A percentile compares a stretch with the other conserved stretches of the same genome.
phyloP scores from a whole-genome alignment of 805 yeast species.

The Saccharomycopsis synnaedendra region DNA sequence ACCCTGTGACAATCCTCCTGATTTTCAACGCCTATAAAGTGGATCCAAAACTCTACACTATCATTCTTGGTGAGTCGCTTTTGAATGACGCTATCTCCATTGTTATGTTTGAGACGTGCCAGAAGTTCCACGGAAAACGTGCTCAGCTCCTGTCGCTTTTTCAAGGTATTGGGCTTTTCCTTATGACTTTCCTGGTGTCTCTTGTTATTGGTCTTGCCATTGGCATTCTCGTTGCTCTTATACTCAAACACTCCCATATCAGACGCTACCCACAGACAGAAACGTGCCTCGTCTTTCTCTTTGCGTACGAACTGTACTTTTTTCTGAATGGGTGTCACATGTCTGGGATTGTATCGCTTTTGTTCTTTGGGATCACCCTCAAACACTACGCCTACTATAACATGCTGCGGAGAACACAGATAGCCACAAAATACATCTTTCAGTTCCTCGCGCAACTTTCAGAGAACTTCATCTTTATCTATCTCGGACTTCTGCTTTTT shows the following conservation, averaged over 20 bases:
- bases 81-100: constrained; percentile 96
- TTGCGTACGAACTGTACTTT: constrained; percentile 94
- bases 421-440: constrained; percentile 90
- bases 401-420: constrained; percentile 95
- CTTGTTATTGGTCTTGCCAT: constrained; percentile 79
- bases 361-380: constrained; percentile 93
- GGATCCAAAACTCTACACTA: constrained; percentile 93
- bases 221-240: constrained; percentile 81
- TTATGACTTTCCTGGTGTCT: constrained; percentile 88
- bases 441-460: constrained; percentile 90
- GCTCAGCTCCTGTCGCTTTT: constrained; percentile 69
- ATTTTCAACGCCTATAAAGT: constrained; percentile 96
- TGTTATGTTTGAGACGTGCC: constrained; percentile 98
- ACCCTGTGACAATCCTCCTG: constrained; percentile 93
- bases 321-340: constrained; percentile 98
- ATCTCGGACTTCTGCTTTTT: constrained; percentile 85
- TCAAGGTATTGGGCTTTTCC: constrained; percentile 87
- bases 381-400: constrained; percentile 96
- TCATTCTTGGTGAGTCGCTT: constrained; percentile 92
- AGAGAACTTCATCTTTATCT: constrained; percentile 93
- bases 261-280: constrained; percentile 96
- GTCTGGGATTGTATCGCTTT: constrained; percentile 94
- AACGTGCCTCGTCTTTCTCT: constrained; percentile 78
- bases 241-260: constrained; percentile 84
- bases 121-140: constrained; percentile 81